Evolutionary conservation across 2,329 filamentous ascomycete species (phyloP).

Genomic region (Colletotrichum echinochloae): DNA sequence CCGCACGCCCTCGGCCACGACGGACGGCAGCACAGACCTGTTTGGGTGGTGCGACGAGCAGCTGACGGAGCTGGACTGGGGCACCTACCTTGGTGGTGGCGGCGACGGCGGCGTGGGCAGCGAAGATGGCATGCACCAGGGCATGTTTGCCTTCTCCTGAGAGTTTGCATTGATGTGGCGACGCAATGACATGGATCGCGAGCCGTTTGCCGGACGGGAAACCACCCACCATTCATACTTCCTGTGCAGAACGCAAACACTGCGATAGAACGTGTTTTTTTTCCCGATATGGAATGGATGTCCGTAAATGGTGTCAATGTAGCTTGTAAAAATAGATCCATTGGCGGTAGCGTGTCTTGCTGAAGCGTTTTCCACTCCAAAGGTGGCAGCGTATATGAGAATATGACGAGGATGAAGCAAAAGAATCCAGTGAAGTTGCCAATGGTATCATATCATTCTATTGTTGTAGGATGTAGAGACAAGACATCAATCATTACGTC

Average conservation of each 20-base stretch:
- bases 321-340: not conserved
- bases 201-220: not conserved
- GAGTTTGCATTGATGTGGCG: not conserved
- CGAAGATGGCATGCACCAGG: not conserved
- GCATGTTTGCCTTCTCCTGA: slow-evolving; percentile 9
- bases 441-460: not conserved
- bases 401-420: no score
- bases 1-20: slow-evolving; percentile 44
- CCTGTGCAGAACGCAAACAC: not conserved
- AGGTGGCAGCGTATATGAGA: no score
- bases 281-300: not conserved
- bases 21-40: slow-evolving; percentile 44
- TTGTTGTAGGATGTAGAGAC: not conserved
- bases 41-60: slow-evolving; percentile 48
- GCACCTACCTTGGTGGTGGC: slow-evolving; percentile 41
- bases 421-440: not conserved
- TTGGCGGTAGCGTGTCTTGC: not conserved
- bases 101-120: not conserved
- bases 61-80: slow-evolving; percentile 46
- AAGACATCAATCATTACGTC: not conserved
- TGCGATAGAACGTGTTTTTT: not conserved
- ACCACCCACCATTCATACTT: no score
- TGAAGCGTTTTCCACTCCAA: not conserved
- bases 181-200: no score
- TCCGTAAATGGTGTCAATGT: not conserved